phyloP scores from a whole-genome alignment of 1,139 yeast species.

The Diutina pseudorugosa region DNA sequence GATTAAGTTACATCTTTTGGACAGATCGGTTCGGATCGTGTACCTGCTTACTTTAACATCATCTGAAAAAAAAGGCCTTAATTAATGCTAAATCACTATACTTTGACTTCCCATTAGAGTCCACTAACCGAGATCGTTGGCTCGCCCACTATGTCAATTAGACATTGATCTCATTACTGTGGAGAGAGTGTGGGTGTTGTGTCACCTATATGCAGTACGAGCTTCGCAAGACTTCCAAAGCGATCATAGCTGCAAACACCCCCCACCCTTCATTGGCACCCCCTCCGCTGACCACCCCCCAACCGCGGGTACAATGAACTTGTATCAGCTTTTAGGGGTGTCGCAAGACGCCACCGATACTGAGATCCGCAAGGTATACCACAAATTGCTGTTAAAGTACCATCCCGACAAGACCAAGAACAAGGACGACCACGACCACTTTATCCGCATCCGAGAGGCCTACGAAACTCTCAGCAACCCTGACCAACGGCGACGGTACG shows the following conservation, averaged over 20 bases:
- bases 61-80: no score
- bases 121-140: no score
- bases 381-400: constrained; percentile 74
- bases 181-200: background rate
- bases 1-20: no score
- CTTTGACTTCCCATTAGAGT: no score
- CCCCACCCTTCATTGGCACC: background rate
- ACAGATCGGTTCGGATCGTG: no score
- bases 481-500: constrained; percentile 3
- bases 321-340: constrained; percentile 33
- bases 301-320: constrained; percentile 9
- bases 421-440: constrained; percentile 30
- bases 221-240: background rate
- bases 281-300: background rate
- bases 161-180: no score
- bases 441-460: constrained; percentile 33
- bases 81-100: no score
- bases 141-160: no score
- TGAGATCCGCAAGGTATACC: constrained; percentile 70
- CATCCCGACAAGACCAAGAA: constrained; percentile 89
- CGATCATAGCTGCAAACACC: background rate
- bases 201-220: background rate
- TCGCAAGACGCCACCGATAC: constrained; percentile 56
- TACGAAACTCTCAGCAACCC: constrained; percentile 32
- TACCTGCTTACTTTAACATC: no score